A percentile compares a stretch with the other conserved stretches of the same genome.
Conservation (phyloP, 495 filamentous ascomycete species). For the Xylaria telfairii region DNA sequence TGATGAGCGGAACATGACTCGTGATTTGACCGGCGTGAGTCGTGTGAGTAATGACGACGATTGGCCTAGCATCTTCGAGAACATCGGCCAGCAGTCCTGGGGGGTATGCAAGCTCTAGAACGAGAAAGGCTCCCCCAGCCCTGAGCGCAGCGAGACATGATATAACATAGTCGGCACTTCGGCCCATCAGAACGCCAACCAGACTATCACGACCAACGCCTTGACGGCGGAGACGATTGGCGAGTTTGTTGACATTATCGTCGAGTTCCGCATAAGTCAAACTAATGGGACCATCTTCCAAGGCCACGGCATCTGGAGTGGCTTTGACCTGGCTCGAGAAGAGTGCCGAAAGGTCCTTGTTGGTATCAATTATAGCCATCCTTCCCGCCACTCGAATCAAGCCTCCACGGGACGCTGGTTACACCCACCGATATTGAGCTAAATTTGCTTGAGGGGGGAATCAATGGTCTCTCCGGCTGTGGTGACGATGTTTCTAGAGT, state of each 20-base stretch:
- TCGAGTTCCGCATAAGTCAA: slow-evolving; percentile 70
- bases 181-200: slow-evolving; percentile 69
- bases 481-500: not conserved
- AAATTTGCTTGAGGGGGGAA: not conserved
- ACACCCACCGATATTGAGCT: not conserved
- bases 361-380: slow-evolving; percentile 65
- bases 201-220: slow-evolving; percentile 67
- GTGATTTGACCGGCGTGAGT: slow-evolving; percentile 63
- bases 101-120: slow-evolving; percentile 73
- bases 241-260: slow-evolving; percentile 59
- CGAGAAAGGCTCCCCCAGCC: slow-evolving; percentile 72
- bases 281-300: slow-evolving; percentile 62
- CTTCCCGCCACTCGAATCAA: not conserved
- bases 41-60: slow-evolving; percentile 64
- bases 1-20: slow-evolving; percentile 58
- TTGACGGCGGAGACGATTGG: slow-evolving; percentile 56
- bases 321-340: slow-evolving; percentile 62
- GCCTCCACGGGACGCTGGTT: not conserved
- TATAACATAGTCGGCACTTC: slow-evolving; percentile 73
- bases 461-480: not conserved
- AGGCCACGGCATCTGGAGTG: slow-evolving; percentile 64
- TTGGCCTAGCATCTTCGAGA: slow-evolving; percentile 67
- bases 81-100: slow-evolving; percentile 69
- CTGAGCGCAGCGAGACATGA: slow-evolving; percentile 70
- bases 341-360: slow-evolving; percentile 66